Base-by-base conservation (phyloP, 139 green algal genomes). In the Pseudopediastrum boryanum region DNA sequence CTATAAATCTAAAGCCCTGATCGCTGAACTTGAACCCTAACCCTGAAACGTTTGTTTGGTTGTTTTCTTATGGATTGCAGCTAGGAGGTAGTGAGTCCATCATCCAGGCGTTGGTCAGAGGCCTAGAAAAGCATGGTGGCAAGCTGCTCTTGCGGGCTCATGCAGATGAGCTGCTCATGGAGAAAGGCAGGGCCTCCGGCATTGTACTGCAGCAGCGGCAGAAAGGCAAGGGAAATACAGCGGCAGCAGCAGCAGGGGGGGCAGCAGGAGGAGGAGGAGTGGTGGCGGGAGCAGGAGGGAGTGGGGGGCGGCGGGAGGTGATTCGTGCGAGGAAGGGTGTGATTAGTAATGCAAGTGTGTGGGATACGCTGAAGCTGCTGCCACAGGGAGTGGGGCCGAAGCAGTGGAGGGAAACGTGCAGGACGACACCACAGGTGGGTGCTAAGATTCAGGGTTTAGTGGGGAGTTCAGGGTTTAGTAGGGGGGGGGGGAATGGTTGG, bases 341-440 rank as follows among this genome's bases (percentile, higher is more conserved):
- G 42, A 81, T 98, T 16, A 90, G 80, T 80, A 98, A 98, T 71
- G 95, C 95, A 23, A 90, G 78, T 16, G 80, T 95, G 27, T 97
- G 92, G 92, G 92, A 96, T 75, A 97, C 92, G 4, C 85, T 84
- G 52, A 79, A 81, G 51, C 83, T 95, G 75, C 78, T 95, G 79
- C 78, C 89, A 27, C 33, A 44, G 10, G 81, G 80, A 0, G 83
- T 69, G 0, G 81, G 78, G 2, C 82, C 84, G 0, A 38, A 21
- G 31, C 58, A 84, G 23, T 89, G 84, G 77, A 48, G 43, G 50
- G 23, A 33, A 29, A 39, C 65, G 23, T 56, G 48, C 4, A 52
- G 48, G 43, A 67, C 50, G 1, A 88, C 80, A 23, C 79, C 74
- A 33, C 38, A 63, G 29, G 82, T 86, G 43, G 80, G 89, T 74